A percentile compares a stretch with the other conserved stretches of the same genome.
Conservation (phyloP, 768 basidiomycete species). For the Rubroboletus satanas region DNA sequence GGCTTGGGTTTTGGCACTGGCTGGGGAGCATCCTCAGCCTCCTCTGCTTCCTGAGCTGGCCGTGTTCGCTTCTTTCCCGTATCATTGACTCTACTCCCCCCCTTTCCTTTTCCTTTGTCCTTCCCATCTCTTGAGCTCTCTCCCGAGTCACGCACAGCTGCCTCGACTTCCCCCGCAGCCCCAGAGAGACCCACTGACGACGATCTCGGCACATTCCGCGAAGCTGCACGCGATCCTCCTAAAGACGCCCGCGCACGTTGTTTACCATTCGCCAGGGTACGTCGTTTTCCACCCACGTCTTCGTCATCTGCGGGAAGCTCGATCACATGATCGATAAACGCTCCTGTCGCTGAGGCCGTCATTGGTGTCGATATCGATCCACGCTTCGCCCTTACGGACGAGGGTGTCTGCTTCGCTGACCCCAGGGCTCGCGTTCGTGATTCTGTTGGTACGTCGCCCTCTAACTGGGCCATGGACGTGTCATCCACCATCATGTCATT, state of each 20-base stretch:
- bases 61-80: neutral
- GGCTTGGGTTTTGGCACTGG: neutral
- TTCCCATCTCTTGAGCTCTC: neutral
- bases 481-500: slow-evolving; percentile 1
- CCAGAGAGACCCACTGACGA: slow-evolving; percentile 4
- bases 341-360: slow-evolving; percentile 4
- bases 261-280: neutral
- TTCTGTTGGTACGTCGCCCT: neutral
- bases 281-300: neutral
- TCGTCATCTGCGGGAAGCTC: slow-evolving; percentile 20
- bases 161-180: neutral
- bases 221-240: neutral
- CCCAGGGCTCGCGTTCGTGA: neutral
- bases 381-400: neutral
- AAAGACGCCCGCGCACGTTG: neutral
- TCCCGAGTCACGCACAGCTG: neutral
- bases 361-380: neutral
- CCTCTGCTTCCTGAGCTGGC: neutral
- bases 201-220: neutral
- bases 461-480: neutral
- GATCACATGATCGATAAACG: slow-evolving; percentile 22
- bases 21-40: neutral
- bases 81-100: neutral
- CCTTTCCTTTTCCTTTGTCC: neutral
- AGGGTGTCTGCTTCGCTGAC: slow-evolving; percentile 10